Evolutionary conservation across 257 asterid genomes (phyloP).

Genomic region (Gynochthodes officinalis): DNA sequence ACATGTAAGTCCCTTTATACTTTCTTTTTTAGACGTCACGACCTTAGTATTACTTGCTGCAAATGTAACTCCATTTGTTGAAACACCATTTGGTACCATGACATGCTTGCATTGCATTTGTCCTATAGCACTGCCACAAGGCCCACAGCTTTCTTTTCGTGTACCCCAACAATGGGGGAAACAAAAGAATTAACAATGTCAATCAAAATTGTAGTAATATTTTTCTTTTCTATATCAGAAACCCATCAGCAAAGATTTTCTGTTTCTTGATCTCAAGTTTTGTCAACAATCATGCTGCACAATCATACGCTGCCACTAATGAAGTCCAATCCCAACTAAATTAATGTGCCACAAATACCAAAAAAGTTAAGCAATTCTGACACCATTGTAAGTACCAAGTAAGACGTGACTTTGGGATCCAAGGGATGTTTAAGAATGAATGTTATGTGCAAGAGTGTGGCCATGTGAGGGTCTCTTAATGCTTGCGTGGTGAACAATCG

Average conservation of each 20-base stretch:
- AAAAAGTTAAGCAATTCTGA: neutral
- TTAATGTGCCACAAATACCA: neutral
- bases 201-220: neutral
- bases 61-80: neutral
- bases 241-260: slow-evolving; percentile 10
- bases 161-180: neutral
- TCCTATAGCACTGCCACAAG: neutral
- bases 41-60: slow-evolving; percentile 4
- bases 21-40: neutral
- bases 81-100: neutral
- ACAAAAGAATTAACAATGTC: neutral
- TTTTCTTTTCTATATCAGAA: neutral
- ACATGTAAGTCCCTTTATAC: neutral
- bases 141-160: neutral
- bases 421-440: neutral
- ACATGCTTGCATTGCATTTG: neutral
- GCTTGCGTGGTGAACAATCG: neutral
- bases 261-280: neutral
- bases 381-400: neutral
- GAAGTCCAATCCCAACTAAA: too few species aligned
- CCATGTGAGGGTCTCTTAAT: slow-evolving; percentile 3
- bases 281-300: slow-evolving; percentile 1
- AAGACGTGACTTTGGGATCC: neutral
- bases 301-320: slow-evolving; percentile 7
- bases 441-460: neutral